A percentile compares a stretch with the other conserved stretches of the same genome.
These are phyloP conservation scores for Termitomyces sp. DNA, from an alignment of 768 basidiomycete genomes.

Conservation along the genomic window DNA sequence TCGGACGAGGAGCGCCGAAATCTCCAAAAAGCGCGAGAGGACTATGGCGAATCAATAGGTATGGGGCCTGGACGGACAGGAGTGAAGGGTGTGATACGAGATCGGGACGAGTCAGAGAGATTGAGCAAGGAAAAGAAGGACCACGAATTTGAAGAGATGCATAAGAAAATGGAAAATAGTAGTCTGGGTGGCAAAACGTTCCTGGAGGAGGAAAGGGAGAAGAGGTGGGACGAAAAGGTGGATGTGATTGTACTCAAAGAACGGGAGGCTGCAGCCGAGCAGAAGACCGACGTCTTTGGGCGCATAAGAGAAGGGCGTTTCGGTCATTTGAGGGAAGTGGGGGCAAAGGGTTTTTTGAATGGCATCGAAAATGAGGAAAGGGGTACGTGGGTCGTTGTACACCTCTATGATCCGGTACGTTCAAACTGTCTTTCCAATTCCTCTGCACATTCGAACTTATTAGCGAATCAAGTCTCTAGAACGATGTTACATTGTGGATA, in stretches of 20 bases:
- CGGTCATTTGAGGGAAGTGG: conserved; percentile 81
- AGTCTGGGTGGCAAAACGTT: conserved; percentile 68
- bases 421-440: neutral
- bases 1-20: conserved; percentile 37
- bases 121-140: conserved; percentile 50
- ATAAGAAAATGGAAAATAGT: conserved; percentile 58
- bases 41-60: conserved; percentile 60
- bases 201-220: conserved; percentile 72
- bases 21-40: conserved; percentile 25
- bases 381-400: conserved; percentile 79
- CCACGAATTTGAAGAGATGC: conserved; percentile 49
- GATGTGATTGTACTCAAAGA: conserved; percentile 45
- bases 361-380: conserved; percentile 72
- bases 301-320: conserved; percentile 53
- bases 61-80: conserved; percentile 87
- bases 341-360: conserved; percentile 63
- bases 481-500: conserved; percentile 69
- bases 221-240: conserved; percentile 41
- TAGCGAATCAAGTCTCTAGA: conserved; percentile 56
- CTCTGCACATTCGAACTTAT: conserved; percentile 3
- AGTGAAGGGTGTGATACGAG: conserved; percentile 85
- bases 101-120: conserved; percentile 65
- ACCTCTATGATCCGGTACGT: conserved; percentile 79
- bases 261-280: conserved; percentile 27
- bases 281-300: conserved; percentile 43